phyloP scores from a whole-genome alignment of 1,284 basidiomycete species.

The Ustilago tritici region DNA sequence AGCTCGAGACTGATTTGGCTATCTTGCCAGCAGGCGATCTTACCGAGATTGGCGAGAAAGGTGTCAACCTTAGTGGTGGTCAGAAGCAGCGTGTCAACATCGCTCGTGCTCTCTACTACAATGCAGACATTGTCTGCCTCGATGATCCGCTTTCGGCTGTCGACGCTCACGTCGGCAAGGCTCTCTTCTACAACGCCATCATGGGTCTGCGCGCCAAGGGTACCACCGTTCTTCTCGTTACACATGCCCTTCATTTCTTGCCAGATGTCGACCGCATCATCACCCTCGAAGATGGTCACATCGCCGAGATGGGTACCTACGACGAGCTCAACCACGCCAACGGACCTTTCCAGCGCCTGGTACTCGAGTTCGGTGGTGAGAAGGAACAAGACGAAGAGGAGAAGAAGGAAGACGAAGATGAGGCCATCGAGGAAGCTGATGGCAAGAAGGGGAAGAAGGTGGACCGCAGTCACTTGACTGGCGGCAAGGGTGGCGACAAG shows the following conservation, averaged over 20 bases:
- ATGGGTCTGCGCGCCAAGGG: slow-evolving; percentile 53
- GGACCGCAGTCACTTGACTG: slow-evolving; percentile 36
- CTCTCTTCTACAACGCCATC: slow-evolving; percentile 67
- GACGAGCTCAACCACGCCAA: slow-evolving; percentile 74
- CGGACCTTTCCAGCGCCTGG: slow-evolving; percentile 74
- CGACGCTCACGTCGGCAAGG: slow-evolving; percentile 69
- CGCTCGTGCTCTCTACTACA: slow-evolving; percentile 79
- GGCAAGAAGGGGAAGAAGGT: slow-evolving; percentile 44
- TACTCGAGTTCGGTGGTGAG: slow-evolving; percentile 70
- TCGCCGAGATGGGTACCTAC: slow-evolving; percentile 78
- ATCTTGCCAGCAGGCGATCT: slow-evolving; percentile 80
- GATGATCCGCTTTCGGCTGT: slow-evolving; percentile 80
- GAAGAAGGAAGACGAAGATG: slow-evolving; percentile 55
- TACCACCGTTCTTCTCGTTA: slow-evolving; percentile 68
- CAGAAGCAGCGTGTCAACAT: slow-evolving; percentile 80
- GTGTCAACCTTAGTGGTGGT: slow-evolving; percentile 73
- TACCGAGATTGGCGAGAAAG: slow-evolving; percentile 75
- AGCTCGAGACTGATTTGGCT: slow-evolving; percentile 75
- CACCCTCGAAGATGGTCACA: slow-evolving; percentile 78
- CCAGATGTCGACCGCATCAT: slow-evolving; percentile 77
- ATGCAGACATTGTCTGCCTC: slow-evolving; percentile 77
- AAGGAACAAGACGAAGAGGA: slow-evolving; percentile 56
- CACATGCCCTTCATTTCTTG: slow-evolving; percentile 73
- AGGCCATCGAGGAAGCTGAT: slow-evolving; percentile 40
- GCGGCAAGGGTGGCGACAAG: slow-evolving; percentile 43